Conservation (phyloP, 768 basidiomycete genomes). For the Plicaturopsis crispa region DNA sequence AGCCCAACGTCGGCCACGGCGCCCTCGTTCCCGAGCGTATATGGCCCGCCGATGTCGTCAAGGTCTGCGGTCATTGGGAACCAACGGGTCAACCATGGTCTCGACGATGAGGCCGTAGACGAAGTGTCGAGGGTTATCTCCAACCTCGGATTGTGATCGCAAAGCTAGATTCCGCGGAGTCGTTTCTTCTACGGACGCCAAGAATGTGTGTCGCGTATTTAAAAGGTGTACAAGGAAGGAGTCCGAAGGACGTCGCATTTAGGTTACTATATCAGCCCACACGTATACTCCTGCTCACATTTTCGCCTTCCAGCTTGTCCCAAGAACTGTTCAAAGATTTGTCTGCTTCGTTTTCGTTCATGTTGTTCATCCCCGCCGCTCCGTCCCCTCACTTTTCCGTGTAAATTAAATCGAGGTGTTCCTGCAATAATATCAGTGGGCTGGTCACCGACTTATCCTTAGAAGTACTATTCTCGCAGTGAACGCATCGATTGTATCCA, state of each 20-base stretch:
- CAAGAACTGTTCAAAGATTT: slow-evolving; percentile 10
- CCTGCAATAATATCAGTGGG: slow-evolving; percentile 49
- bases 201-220: too few species aligned
- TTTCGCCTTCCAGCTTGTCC: slow-evolving; percentile 8
- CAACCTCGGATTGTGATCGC: slow-evolving; percentile 54
- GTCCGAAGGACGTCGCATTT: not conserved
- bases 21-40: slow-evolving; percentile 81
- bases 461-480: slow-evolving; percentile 34
- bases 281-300: too few species aligned
- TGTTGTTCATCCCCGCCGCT: slow-evolving; percentile 4
- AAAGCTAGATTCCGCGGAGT: slow-evolving; percentile 6
- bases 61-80: slow-evolving; percentile 36
- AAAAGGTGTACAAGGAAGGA: not conserved
- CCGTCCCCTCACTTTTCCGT: slow-evolving; percentile 14
- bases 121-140: slow-evolving; percentile 76
- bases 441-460: slow-evolving; percentile 56
- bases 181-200: too few species aligned
- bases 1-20: slow-evolving; percentile 75
- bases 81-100: slow-evolving; percentile 28
- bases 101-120: slow-evolving; percentile 55
- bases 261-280: not conserved
- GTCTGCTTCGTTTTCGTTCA: slow-evolving; percentile 10
- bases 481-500: too few species aligned
- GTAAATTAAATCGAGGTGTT: slow-evolving; percentile 36
- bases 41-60: slow-evolving; percentile 51